Conservation (phyloP, 441 rosid species). For the Populus hybrid region DNA sequence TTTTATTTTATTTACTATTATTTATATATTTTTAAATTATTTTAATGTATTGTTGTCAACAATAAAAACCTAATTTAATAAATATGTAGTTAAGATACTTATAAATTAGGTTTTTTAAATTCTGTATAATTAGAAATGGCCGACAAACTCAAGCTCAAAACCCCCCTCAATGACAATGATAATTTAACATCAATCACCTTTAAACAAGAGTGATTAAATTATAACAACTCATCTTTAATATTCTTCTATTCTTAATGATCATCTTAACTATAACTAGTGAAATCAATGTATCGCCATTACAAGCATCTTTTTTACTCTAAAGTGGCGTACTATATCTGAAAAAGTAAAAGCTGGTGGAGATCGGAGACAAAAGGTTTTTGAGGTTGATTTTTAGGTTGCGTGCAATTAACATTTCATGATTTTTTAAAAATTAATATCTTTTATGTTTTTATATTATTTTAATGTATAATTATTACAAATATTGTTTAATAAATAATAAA, state of each 20-base stretch:
- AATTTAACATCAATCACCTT: conserved; percentile 23
- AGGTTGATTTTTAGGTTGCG: no score
- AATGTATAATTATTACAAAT: no score
- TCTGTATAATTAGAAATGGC: conserved; percentile 18
- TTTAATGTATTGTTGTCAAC: neutral
- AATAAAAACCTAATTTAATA: conserved; percentile 3
- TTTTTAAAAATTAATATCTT: no score
- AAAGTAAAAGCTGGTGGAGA: conserved; percentile 2
- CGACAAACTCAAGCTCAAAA: conserved; percentile 13
- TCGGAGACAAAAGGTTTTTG: neutral
- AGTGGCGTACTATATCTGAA: conserved; percentile 22
- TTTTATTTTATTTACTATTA: no score
- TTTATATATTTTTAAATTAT: no score
- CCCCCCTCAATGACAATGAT: conserved; percentile 10
- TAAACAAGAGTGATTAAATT: conserved; percentile 19
- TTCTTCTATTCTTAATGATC: no score
- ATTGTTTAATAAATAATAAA: no score
- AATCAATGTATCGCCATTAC: no score
- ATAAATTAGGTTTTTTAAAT: conserved; percentile 20
- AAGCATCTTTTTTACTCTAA: neutral
- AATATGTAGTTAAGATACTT: conserved; percentile 16
- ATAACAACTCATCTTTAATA: no score
- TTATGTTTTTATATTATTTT: no score
- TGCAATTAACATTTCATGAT: no score
- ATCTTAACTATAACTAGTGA: neutral